Evolutionary conservation across 306 rosid genomes (phyloP).

Genomic region (Medicago arabica): DNA sequence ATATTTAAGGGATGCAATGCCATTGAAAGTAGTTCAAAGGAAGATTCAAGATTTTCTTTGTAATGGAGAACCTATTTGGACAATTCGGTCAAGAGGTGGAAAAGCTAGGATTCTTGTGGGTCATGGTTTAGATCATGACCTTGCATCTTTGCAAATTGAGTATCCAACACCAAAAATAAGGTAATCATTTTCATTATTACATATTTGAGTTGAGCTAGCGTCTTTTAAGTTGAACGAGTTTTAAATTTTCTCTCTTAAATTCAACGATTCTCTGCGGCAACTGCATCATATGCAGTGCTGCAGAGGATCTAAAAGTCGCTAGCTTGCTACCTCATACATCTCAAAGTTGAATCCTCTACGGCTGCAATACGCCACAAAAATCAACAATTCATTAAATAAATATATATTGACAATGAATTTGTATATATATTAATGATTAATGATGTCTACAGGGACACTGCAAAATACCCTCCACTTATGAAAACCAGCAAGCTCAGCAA

Average conservation of each 20-base stretch:
- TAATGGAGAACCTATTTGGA: constrained; percentile 91
- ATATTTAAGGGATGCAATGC: constrained; percentile 86
- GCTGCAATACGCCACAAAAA: background rate
- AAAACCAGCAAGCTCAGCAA: constrained; percentile 97
- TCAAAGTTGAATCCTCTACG: background rate
- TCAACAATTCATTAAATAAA: background rate
- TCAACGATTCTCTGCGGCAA: background rate
- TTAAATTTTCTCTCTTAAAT: background rate
- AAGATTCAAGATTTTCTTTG: constrained; percentile 87
- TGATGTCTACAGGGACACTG: constrained; percentile 71
- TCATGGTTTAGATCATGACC: constrained; percentile 84
- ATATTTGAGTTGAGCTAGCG: background rate
- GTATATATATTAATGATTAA: constrained; percentile 14
- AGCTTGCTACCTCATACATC: background rate
- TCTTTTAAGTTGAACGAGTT: background rate
- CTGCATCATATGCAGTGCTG: background rate
- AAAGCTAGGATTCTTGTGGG: constrained; percentile 89
- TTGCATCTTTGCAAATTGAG: constrained; percentile 76
- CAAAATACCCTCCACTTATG: constrained; percentile 95
- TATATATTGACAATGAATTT: background rate
- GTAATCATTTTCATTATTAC: constrained; percentile 27
- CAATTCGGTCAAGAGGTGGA: constrained; percentile 68
- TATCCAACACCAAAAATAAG: constrained; percentile 71
- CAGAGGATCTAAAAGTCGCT: background rate
- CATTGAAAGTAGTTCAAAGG: constrained; percentile 69